Evolutionary conservation across 2,329 filamentous ascomycete genomes (phyloP).

Genomic region (Neonectria magnoliae): DNA sequence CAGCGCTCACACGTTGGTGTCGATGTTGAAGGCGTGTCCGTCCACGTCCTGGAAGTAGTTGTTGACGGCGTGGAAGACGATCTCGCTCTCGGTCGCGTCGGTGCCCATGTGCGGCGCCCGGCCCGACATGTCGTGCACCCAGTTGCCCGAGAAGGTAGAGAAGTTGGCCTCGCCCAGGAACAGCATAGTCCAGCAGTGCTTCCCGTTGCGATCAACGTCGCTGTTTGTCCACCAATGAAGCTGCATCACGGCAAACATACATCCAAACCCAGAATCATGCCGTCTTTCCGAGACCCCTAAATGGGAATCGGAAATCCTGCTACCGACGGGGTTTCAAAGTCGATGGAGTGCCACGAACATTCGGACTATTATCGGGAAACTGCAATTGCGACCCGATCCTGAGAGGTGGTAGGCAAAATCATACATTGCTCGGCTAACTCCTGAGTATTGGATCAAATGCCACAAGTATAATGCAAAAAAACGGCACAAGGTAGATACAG

Average conservation of each 20-base stretch:
- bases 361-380: too few relatives aligned
- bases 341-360: not conserved
- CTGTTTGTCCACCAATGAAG: constrained; percentile 4
- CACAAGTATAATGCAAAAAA: too few relatives aligned
- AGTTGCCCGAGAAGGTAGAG: constrained; percentile 65
- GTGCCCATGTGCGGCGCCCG: constrained; percentile 65
- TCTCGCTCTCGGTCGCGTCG: constrained; percentile 46
- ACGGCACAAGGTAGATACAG: too few relatives aligned
- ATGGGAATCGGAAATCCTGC: not conserved
- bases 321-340: not conserved
- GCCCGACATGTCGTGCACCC: constrained; percentile 66
- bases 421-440: too few relatives aligned
- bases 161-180: constrained; percentile 53
- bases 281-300: not conserved
- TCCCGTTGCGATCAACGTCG: constrained; percentile 52
- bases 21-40: constrained; percentile 65
- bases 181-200: constrained; percentile 69
- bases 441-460: too few relatives aligned
- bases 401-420: too few relatives aligned
- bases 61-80: constrained; percentile 67
- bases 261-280: not conserved
- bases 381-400: too few relatives aligned
- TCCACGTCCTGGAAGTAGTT: constrained; percentile 65
- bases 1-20: constrained; percentile 54
- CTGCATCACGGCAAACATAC: not conserved